Evolutionary conservation across 257 asterid species (phyloP).

Genomic region (Voacanga thouarsii): DNA sequence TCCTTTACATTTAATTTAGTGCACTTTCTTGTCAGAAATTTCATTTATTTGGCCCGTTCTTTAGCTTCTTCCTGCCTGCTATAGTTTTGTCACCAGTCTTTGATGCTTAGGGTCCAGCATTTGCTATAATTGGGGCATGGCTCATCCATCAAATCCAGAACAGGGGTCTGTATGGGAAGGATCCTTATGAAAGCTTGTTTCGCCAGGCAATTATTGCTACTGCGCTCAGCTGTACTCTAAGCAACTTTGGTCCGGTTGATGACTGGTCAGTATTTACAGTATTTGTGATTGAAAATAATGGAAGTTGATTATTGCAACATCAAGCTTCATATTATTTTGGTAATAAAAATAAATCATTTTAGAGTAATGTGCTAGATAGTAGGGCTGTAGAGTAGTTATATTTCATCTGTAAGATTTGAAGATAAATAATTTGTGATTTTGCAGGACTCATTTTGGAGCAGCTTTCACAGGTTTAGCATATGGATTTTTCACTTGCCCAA

Average conservation of each 20-base stretch:
- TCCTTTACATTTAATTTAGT: background rate
- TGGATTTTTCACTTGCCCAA: slow-evolving; percentile 56
- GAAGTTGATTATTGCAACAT: background rate
- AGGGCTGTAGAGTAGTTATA: background rate
- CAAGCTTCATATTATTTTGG: background rate
- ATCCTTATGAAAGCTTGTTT: slow-evolving; percentile 45
- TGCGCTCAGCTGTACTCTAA: slow-evolving; percentile 54
- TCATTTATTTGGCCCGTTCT: background rate
- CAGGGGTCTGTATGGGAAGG: slow-evolving; percentile 44
- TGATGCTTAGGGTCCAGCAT: slow-evolving; percentile 56
- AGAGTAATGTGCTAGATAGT: background rate
- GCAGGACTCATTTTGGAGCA: slow-evolving; percentile 76
- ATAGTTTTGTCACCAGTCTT: slow-evolving; percentile 7
- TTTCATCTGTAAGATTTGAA: background rate
- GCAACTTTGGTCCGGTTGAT: slow-evolving; percentile 68
- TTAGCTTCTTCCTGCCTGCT: slow-evolving; percentile 1
- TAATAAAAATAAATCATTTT: too few species aligned
- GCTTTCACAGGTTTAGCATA: slow-evolving; percentile 58
- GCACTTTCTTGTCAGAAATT: background rate
- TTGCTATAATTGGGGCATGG: slow-evolving; percentile 86
- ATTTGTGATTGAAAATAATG: background rate
- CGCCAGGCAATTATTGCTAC: slow-evolving; percentile 50
- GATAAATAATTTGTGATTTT: background rate
- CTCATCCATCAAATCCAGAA: slow-evolving; percentile 60
- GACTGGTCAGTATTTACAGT: slow-evolving; percentile 50